A percentile compares a stretch with the other conserved stretches of the same genome.
Conservation (phyloP, 495 filamentous ascomycete genomes). For the Neurospora sp. region DNA sequence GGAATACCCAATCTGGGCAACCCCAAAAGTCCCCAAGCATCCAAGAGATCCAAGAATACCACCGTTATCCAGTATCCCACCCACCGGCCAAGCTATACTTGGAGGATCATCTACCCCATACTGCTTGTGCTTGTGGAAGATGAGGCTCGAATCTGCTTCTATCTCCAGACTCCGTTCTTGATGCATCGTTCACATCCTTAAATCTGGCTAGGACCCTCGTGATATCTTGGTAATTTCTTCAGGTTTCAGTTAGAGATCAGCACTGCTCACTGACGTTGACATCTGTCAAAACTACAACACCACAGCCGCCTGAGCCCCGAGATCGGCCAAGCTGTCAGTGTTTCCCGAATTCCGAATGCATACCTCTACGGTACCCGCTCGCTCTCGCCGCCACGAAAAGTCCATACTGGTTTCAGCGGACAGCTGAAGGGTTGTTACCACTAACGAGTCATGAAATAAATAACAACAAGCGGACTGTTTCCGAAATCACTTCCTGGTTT, state of each 20-base stretch:
- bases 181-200: background rate
- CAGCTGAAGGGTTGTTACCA: background rate
- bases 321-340: constrained; percentile 1
- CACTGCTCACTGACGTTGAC: background rate
- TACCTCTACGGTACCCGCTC: background rate
- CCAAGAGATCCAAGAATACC: background rate
- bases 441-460: background rate
- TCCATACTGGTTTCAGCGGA: constrained; percentile 1
- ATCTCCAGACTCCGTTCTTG: background rate
- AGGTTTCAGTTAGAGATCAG: background rate
- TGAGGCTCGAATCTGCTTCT: background rate
- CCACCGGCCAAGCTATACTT: background rate
- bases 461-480: background rate
- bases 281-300: background rate
- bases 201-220: background rate
- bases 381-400: background rate
- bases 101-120: background rate
- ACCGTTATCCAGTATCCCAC: background rate
- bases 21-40: background rate
- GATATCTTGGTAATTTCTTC: background rate
- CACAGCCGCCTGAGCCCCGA: background rate
- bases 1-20: background rate
- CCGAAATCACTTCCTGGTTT: background rate
- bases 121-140: background rate
- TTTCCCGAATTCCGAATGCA: background rate